phyloP scores from a whole-genome alignment of 495 filamentous ascomycete genomes.

The Diplogelasinospora grovesii region DNA sequence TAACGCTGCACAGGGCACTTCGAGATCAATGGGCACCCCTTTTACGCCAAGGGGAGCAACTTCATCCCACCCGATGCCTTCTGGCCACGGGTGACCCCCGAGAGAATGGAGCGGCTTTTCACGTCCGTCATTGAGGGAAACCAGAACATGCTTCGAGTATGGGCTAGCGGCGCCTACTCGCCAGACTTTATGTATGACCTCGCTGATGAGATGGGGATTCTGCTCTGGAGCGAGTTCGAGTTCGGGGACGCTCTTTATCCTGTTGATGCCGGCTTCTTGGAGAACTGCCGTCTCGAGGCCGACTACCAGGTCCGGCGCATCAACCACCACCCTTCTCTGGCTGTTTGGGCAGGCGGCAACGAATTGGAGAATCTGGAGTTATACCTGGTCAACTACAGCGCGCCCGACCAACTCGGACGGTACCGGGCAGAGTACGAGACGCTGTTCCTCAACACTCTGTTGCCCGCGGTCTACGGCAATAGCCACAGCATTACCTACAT shows the following conservation, averaged over 20 bases:
- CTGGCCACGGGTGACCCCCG: slow-evolving; percentile 56
- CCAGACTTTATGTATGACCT: slow-evolving; percentile 65
- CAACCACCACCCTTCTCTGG: slow-evolving; percentile 64
- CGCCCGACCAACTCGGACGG: slow-evolving; percentile 36
- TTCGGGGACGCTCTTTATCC: slow-evolving; percentile 62
- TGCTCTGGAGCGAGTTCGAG: slow-evolving; percentile 64
- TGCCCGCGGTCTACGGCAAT: slow-evolving; percentile 58
- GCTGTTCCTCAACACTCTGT: slow-evolving; percentile 54
- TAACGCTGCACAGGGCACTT: slow-evolving; percentile 40
- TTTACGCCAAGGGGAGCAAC: slow-evolving; percentile 63
- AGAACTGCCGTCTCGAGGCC: slow-evolving; percentile 52
- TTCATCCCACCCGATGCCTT: slow-evolving; percentile 63
- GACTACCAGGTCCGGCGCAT: slow-evolving; percentile 56
- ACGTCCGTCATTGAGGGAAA: slow-evolving; percentile 51
- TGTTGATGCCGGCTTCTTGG: slow-evolving; percentile 47
- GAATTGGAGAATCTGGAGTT: slow-evolving; percentile 57
- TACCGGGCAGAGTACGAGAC: slow-evolving; percentile 54
- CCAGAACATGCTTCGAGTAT: slow-evolving; percentile 66
- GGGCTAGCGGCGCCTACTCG: slow-evolving; percentile 57
- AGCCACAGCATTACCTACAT: slow-evolving; percentile 60
- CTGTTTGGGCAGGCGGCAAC: slow-evolving; percentile 62
- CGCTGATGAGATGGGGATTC: slow-evolving; percentile 57
- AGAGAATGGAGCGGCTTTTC: slow-evolving; percentile 49
- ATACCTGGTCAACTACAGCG: slow-evolving; percentile 32
- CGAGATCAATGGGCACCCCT: slow-evolving; percentile 60